Percentiles rank a stretch among this genome's conserved stretches.
These are phyloP conservation scores for Huntiella omanensis DNA, from an alignment of 2,329 filamentous ascomycete genomes.

Conservation along the genomic window DNA sequence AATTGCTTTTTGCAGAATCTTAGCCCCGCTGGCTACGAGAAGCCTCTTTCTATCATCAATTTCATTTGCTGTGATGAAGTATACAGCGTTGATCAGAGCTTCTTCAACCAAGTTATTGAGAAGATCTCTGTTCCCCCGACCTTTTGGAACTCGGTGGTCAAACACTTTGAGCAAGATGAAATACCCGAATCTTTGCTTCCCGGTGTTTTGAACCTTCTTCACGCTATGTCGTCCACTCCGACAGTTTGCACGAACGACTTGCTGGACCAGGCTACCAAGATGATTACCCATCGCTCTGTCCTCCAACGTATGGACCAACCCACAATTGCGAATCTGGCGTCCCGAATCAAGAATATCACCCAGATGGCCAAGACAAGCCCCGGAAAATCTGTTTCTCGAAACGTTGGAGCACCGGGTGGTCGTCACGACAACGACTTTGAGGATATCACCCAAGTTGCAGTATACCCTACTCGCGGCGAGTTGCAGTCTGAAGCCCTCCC, in stretches of 20 bases:
- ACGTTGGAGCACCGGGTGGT: constrained; percentile 30
- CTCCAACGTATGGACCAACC: neutral
- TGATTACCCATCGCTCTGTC: no score
- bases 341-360: constrained; percentile 1
- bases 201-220: neutral
- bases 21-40: neutral
- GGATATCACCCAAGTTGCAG: constrained; percentile 40
- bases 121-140: neutral
- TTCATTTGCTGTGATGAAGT: neutral
- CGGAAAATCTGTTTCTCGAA: neutral
- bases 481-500: constrained; percentile 31
- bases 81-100: neutral
- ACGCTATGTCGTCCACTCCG: neutral
- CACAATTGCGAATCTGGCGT: neutral
- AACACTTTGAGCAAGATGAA: neutral
- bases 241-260: neutral
- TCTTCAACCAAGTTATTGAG: neutral
- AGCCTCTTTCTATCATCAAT: neutral
- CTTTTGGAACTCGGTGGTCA: constrained; percentile 3
- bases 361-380: no score
- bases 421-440: constrained; percentile 55
- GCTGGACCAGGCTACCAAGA: no score
- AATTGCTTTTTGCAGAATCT: neutral
- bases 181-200: neutral
- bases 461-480: constrained; percentile 49